These are phyloP conservation scores for Fusarium secorum DNA, from an alignment of 2,329 filamentous ascomycete species.

Conservation along the genomic window DNA sequence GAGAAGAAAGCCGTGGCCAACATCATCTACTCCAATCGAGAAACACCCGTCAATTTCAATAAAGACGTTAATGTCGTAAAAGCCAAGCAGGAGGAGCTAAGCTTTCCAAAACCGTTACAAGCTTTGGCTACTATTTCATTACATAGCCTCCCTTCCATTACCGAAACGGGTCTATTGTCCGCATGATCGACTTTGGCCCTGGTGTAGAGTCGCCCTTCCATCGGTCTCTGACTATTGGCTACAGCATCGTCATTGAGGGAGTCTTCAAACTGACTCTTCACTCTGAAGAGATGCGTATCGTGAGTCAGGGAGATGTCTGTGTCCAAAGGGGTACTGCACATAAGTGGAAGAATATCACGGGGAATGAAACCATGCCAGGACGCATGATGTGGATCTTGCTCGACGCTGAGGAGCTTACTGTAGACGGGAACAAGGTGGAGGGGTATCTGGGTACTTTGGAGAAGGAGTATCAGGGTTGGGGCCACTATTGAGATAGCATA, in stretches of 20 bases:
- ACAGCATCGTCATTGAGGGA: not conserved
- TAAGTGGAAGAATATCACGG: not conserved
- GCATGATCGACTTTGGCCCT: not conserved
- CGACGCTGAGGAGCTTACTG: not conserved
- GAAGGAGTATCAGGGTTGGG: not conserved
- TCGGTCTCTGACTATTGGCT: not conserved
- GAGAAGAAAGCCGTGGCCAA: not conserved
- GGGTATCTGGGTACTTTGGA: not conserved
- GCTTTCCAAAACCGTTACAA: rapidly evolving
- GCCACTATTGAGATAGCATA: not conserved
- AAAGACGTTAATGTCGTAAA: not conserved
- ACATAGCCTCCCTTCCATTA: not conserved
- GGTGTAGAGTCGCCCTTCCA: not conserved
- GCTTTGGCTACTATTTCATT: rapidly evolving
- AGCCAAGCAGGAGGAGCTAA: not conserved
- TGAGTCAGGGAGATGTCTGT: not conserved
- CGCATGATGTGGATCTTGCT: not conserved
- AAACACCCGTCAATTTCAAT: not conserved
- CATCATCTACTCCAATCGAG: not conserved
- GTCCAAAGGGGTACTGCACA: not conserved
- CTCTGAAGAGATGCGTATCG: not conserved
- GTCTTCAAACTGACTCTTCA: not conserved
- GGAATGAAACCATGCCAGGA: not conserved
- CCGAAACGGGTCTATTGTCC: not conserved
- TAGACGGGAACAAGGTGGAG: not conserved